These are phyloP conservation scores for Zasmidium citrigriseum DNA, from an alignment of 2,329 filamentous ascomycete genomes.

Conservation along the genomic window DNA sequence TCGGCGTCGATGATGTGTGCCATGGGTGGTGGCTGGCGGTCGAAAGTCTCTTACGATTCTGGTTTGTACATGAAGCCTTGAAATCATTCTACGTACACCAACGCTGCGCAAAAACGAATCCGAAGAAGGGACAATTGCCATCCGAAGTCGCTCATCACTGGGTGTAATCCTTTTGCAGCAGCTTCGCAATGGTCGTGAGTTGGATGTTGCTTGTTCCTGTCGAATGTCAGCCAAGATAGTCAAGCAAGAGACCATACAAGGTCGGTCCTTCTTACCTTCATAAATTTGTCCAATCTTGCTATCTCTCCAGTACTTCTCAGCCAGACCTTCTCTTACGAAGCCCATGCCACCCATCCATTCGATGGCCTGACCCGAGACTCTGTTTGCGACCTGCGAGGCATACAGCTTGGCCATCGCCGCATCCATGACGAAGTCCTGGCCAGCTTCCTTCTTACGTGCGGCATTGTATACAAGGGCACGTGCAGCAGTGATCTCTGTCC, in stretches of 20 bases:
- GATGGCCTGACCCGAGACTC: constrained; percentile 80
- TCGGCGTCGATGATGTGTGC: constrained; percentile 8
- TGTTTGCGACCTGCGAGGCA: constrained; percentile 86
- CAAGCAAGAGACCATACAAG: constrained; percentile 13
- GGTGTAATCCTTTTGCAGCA: constrained; percentile 70
- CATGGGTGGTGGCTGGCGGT: constrained; percentile 5
- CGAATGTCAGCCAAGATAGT: background rate
- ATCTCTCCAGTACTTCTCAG: constrained; percentile 97
- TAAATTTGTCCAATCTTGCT: constrained; percentile 90
- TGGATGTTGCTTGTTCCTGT: constrained; percentile 79
- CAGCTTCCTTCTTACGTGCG: constrained; percentile 95
- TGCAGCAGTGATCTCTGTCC: constrained; percentile 88
- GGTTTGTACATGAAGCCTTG: constrained; percentile 1
- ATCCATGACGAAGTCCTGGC: constrained; percentile 90
- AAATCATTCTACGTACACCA: constrained; percentile 5
- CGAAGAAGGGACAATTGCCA: background rate
- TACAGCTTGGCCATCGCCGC: constrained; percentile 98
- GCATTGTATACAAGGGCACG: constrained; percentile 94
- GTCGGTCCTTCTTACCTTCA: constrained; percentile 77
- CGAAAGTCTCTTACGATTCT: background rate
- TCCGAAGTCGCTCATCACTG: background rate
- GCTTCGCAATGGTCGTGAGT: constrained; percentile 69
- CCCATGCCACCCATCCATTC: constrained; percentile 99
- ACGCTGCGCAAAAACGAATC: background rate
- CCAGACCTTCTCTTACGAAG: constrained; percentile 92